Percentiles rank a stretch among this genome's conserved stretches.
phyloP scores from a whole-genome alignment of 176 grass and related monocot genomes.

The Thalia dealbata region DNA sequence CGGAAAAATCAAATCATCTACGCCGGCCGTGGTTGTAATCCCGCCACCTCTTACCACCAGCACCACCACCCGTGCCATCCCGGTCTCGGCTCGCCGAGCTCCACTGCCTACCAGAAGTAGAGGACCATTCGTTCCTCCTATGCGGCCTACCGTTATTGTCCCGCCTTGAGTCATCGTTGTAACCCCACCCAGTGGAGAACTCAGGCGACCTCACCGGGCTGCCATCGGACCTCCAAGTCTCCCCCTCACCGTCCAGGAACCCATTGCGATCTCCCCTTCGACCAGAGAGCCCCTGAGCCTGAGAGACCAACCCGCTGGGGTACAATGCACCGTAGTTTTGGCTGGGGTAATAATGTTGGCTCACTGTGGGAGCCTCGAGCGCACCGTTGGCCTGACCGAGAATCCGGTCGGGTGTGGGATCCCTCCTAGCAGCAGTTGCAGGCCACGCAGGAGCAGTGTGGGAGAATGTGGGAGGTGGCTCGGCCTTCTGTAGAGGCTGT shows the following conservation, averaged over 20 bases:
- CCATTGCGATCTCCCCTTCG: slow-evolving; percentile 5
- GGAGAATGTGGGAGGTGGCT: not conserved
- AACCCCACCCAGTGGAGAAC: slow-evolving; percentile 22
- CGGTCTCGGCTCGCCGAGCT: slow-evolving; percentile 19
- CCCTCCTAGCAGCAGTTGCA: slow-evolving; percentile 5
- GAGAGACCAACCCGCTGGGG: not conserved
- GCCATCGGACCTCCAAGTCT: slow-evolving; percentile 19
- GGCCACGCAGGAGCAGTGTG: slow-evolving; percentile 27
- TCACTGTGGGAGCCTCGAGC: slow-evolving; percentile 17
- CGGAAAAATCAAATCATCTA: slow-evolving; percentile 28
- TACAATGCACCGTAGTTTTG: slow-evolving; percentile 30
- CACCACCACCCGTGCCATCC: slow-evolving; percentile 18
- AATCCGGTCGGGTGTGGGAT: slow-evolving; percentile 27
- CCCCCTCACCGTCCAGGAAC: not conserved
- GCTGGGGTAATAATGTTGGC: slow-evolving; percentile 13
- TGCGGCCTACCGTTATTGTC: not conserved
- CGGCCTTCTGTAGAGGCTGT: not conserved
- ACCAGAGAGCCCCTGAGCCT: slow-evolving; percentile 13
- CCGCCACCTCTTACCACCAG: slow-evolving; percentile 18
- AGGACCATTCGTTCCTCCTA: slow-evolving; percentile 14
- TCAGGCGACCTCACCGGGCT: slow-evolving; percentile 18
- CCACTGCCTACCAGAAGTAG: slow-evolving; percentile 8
- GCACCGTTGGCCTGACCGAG: slow-evolving; percentile 9
- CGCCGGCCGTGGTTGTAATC: slow-evolving; percentile 17
- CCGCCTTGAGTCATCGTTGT: slow-evolving; percentile 9